These are phyloP conservation scores for Aspergillus pseudoglaucus DNA, from an alignment of 2,329 filamentous ascomycete species.

Conservation along the genomic window DNA sequence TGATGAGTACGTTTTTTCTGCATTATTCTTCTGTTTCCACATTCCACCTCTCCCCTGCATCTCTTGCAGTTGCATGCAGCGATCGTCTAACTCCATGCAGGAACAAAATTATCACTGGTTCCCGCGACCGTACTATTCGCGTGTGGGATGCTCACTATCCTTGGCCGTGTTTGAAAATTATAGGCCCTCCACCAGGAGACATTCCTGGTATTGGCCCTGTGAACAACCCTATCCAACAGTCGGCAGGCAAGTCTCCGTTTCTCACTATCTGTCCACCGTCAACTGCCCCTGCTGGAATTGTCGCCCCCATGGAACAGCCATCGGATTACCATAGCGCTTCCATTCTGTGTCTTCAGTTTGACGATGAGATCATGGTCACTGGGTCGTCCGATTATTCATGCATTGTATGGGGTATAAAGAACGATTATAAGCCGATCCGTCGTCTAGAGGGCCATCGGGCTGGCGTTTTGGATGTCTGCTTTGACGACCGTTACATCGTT, in stretches of 20 bases:
- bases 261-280: slow-evolving; percentile 44
- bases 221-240: slow-evolving; percentile 40
- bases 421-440: slow-evolving; percentile 70
- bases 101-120: slow-evolving; percentile 93
- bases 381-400: slow-evolving; percentile 88
- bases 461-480: slow-evolving; percentile 87
- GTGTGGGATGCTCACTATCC: slow-evolving; percentile 87
- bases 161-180: slow-evolving; percentile 74
- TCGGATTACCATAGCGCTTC: slow-evolving; percentile 74
- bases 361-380: slow-evolving; percentile 85
- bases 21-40: background rate
- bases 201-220: slow-evolving; percentile 33
- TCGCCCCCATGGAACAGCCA: slow-evolving; percentile 28
- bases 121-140: slow-evolving; percentile 88
- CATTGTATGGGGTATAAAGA: slow-evolving; percentile 81
- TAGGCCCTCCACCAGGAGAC: slow-evolving; percentile 64
- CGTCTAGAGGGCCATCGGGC: slow-evolving; percentile 73
- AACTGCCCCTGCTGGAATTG: slow-evolving; percentile 52
- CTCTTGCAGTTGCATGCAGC: background rate
- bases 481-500: slow-evolving; percentile 86
- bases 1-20: slow-evolving; percentile 64
- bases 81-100: slow-evolving; percentile 44
- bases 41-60: background rate
- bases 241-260: slow-evolving; percentile 37
- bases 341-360: slow-evolving; percentile 91